These are phyloP conservation scores for Ophiocordyceps australis DNA, from an alignment of 2,329 filamentous ascomycete species.

Conservation along the genomic window DNA sequence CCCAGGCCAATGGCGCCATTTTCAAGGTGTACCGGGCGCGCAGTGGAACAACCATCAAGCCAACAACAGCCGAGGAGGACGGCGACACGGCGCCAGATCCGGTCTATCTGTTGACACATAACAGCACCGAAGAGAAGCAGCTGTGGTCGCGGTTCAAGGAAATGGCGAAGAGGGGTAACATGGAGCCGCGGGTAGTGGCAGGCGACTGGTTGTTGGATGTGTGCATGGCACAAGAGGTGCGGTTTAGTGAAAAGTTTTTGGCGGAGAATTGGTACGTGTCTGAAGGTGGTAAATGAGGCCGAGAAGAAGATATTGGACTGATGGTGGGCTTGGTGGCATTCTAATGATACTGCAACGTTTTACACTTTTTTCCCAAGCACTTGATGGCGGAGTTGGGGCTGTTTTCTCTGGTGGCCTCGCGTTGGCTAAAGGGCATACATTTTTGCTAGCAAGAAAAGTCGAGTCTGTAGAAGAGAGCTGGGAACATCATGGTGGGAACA, in stretches of 20 bases:
- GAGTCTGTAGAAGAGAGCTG: no score
- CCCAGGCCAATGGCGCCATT: constrained; percentile 72
- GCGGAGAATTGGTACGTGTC: constrained; percentile 22
- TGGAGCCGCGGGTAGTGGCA: constrained; percentile 63
- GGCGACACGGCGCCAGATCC: constrained; percentile 46
- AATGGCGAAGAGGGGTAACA: constrained; percentile 61
- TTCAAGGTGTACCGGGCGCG: constrained; percentile 64
- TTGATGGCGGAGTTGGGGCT: constrained; percentile 7
- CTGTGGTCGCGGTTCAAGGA: constrained; percentile 68
- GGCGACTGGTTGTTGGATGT: constrained; percentile 83
- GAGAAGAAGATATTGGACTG: no score
- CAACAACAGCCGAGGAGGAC: constrained; percentile 46
- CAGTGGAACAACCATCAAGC: constrained; percentile 46
- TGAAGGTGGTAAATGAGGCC: no score
- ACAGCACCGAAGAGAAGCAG: constrained; percentile 44
- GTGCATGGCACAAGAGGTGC: constrained; percentile 71
- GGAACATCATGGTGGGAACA: no score
- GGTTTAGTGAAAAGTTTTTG: constrained; percentile 46
- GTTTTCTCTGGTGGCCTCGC: background rate
- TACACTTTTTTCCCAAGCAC: no score
- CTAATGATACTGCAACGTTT: no score
- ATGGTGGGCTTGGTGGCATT: no score
- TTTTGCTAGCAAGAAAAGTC: no score
- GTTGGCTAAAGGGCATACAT: no score
- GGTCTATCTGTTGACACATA: constrained; percentile 67